phyloP scores from a whole-genome alignment of 2,329 filamentous ascomycete species.

The Triangularia setosa region DNA sequence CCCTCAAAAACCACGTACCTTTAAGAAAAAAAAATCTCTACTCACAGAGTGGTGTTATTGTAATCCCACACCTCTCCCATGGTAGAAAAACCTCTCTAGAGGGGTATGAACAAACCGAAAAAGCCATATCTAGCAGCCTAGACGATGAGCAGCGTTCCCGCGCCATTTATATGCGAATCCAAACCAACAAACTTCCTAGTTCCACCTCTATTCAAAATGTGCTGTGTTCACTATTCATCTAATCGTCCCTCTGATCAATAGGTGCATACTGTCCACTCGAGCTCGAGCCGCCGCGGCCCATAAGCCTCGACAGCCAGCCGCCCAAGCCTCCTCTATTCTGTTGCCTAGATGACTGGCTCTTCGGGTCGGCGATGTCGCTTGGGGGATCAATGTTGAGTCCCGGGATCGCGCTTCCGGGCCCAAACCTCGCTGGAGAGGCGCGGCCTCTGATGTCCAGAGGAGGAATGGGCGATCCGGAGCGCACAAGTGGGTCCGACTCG shows the following conservation, averaged over 20 bases:
- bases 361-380: constrained; percentile 49
- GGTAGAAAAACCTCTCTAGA: not conserved
- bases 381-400: constrained; percentile 80
- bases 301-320: constrained; percentile 46
- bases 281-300: constrained; percentile 36
- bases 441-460: constrained; percentile 67
- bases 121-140: not conserved
- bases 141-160: not conserved
- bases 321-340: constrained; percentile 39
- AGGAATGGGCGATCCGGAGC: constrained; percentile 71
- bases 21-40: not conserved
- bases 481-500: constrained; percentile 79
- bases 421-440: constrained; percentile 40
- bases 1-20: not conserved
- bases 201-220: constrained; percentile 2
- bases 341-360: constrained; percentile 35
- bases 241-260: constrained; percentile 40
- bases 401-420: constrained; percentile 65
- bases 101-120: not conserved
- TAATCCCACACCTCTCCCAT: not conserved
- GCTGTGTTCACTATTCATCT: constrained; percentile 11
- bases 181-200: not conserved
- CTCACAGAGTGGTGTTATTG: not conserved
- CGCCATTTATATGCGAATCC: constrained; percentile 23
- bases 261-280: constrained; percentile 38